Evolutionary conservation across 2,329 filamentous ascomycete genomes (phyloP).

Genomic region (Stylonectria norvegica): DNA sequence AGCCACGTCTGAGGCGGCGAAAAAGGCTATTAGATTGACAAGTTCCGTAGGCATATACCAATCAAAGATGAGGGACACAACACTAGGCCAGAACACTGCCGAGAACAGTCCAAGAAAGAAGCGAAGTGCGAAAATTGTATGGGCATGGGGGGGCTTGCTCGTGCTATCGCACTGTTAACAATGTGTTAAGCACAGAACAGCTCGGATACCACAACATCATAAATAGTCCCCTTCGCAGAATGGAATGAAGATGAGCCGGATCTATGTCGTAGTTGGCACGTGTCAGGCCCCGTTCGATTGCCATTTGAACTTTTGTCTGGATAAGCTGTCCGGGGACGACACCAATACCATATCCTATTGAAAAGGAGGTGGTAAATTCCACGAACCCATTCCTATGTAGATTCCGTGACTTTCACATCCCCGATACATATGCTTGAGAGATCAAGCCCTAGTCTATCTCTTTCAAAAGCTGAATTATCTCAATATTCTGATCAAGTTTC

Average conservation of each 20-base stretch:
- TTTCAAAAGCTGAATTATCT: background rate
- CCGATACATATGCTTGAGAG: background rate
- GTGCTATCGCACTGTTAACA: conserved; percentile 18
- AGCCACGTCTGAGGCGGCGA: conserved; percentile 42
- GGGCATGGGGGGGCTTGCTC: conserved; percentile 33
- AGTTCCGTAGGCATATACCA: conserved; percentile 44
- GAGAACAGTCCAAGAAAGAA: conserved; percentile 43
- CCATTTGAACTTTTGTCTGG: conserved; percentile 29
- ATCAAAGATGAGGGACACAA: conserved; percentile 39
- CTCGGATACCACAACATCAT: conserved; percentile 20
- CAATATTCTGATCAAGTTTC: no score
- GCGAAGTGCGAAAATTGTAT: conserved; percentile 37
- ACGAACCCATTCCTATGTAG: conserved; percentile 55
- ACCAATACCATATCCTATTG: conserved; percentile 56
- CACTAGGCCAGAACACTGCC: conserved; percentile 37
- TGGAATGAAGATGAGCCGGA: conserved; percentile 39
- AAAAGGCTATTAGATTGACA: conserved; percentile 39
- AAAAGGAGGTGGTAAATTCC: conserved; percentile 52
- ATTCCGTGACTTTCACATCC: background rate
- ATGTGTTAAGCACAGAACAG: background rate
- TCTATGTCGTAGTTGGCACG: conserved; percentile 7
- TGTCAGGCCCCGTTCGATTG: background rate
- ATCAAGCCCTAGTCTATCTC: background rate
- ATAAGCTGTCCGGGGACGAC: conserved; percentile 38
- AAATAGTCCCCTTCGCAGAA: conserved; percentile 34